Base-by-base conservation (phyloP, 2,329 filamentous ascomycete species). In the Colletotrichum coccodes region DNA sequence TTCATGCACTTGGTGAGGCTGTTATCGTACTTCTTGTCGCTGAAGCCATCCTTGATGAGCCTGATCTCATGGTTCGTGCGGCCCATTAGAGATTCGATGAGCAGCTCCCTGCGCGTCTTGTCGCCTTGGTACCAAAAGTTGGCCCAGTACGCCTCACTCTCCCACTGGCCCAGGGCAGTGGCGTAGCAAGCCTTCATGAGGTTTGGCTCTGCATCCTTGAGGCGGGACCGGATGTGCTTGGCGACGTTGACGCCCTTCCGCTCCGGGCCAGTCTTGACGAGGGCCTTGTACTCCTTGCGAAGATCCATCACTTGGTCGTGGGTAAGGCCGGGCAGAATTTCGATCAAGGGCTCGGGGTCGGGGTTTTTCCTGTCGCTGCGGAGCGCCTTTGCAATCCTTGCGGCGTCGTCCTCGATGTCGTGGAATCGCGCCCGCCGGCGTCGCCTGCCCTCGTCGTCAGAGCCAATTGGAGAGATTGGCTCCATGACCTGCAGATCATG, bases 81-180 rank as follows among this genome's bases (percentile, higher is more conserved):
- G 0, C 96, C 96, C 90, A 98, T 97, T 23, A 99, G 87, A 6
- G 91, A 90, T 80, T 99, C 96, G 74, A 98, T 98, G 60, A 99
- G 87, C 40, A 99, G 86, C 79, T 98, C 95, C 6, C 95, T 90
- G 3, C 94, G 88, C 8, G 91, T 93, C 75, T 91, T 93, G 79
- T 95, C 92, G 42, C 91, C 91, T 77, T 98, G 95, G 81, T 98
- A 98, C 91, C 94, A 98, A 80, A 94, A 97, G 79, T 98, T 98
- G 68, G 95, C 94, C 95, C 96, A 99, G 85, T 97, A 97, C 0
- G 94, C 94, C 79, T 99, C 96, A 73, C 91, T 92, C 82, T 98
- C 96, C 91, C 94, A 98, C 60, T 88, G 88, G 11, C 96, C 96
- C 0, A 98, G 87, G 0, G 95, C 94, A 3, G 94, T 95, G 4